Conservation (phyloP, 2,329 filamentous ascomycete genomes). For the Fusarium gaditjirri region DNA sequence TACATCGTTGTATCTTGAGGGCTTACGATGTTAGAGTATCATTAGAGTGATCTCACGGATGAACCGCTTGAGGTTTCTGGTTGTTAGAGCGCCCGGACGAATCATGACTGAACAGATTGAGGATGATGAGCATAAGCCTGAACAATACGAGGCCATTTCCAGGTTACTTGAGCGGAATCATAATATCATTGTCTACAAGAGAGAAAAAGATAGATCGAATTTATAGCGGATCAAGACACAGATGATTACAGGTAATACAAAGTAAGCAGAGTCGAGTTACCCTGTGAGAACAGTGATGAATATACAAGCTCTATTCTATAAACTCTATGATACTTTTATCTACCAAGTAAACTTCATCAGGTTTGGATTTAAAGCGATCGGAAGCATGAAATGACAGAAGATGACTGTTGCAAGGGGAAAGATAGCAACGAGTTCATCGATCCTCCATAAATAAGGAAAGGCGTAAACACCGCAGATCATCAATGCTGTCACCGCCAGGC, state of each 20-base stretch:
- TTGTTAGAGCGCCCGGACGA: too few relatives aligned
- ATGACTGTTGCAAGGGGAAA: not conserved
- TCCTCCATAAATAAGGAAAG: not conserved
- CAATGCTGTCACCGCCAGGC: not conserved
- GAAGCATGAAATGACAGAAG: not conserved
- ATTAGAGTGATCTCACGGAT: rapidly evolving
- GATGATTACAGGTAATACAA: too few relatives aligned
- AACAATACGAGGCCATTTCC: too few relatives aligned
- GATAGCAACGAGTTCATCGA: not conserved
- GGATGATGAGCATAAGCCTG: too few relatives aligned
- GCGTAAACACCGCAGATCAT: not conserved
- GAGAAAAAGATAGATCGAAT: too few relatives aligned
- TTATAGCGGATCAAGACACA: too few relatives aligned
- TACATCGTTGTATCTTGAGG: rapidly evolving
- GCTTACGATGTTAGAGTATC: rapidly evolving
- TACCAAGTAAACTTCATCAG: not conserved
- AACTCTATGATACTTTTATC: not conserved
- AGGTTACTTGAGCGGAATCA: too few relatives aligned
- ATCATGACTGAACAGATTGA: too few relatives aligned
- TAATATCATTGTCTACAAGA: too few relatives aligned
- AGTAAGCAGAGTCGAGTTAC: not conserved
- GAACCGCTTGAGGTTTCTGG: too few relatives aligned
- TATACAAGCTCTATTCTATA: rapidly evolving
- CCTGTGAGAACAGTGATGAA: rapidly evolving
- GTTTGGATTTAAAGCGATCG: not conserved